A percentile compares a stretch with the other conserved stretches of the same genome.
Conservation (phyloP, 2,329 filamentous ascomycete species). For the Clarireedia hainanense region DNA sequence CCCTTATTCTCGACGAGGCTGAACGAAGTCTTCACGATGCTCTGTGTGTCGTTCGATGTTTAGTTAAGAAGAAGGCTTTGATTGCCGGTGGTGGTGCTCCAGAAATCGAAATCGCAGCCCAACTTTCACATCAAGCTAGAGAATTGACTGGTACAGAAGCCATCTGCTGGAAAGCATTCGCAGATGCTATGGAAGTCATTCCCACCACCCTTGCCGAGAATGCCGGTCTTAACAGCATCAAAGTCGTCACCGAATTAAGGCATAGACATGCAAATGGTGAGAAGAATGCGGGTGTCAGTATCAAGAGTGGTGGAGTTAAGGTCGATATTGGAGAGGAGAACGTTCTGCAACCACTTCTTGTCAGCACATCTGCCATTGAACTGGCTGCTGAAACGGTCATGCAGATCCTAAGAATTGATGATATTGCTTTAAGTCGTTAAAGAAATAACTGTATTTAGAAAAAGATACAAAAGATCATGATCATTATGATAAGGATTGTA, state of each 20-base stretch:
- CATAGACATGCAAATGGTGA: constrained; percentile 93
- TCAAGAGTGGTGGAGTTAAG: constrained; percentile 96
- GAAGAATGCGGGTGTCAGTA: constrained; percentile 93
- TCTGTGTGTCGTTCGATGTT: constrained; percentile 90
- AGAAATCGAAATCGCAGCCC: constrained; percentile 90
- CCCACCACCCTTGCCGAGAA: constrained; percentile 97
- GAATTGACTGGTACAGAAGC: constrained; percentile 84
- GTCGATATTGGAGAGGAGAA: constrained; percentile 95
- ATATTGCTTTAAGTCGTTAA: constrained; percentile 26
- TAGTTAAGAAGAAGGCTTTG: constrained; percentile 99
- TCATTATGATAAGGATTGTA: constrained; percentile 4
- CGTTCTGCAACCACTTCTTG: constrained; percentile 88
- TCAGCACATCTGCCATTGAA: constrained; percentile 96
- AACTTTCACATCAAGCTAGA: constrained; percentile 74
- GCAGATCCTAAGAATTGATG: constrained; percentile 20
- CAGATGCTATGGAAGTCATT: constrained; percentile 93
- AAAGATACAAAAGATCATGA: constrained; percentile 2
- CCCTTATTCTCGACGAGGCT: constrained; percentile 89
- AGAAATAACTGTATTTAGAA: background rate
- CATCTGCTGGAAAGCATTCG: constrained; percentile 99
- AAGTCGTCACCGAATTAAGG: constrained; percentile 91
- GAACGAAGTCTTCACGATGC: constrained; percentile 96
- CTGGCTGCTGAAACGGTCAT: constrained; percentile 97
- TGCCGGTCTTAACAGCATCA: constrained; percentile 95
- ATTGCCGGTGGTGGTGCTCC: constrained; percentile 95